Evolutionary conservation across 495 filamentous ascomycete genomes (phyloP).

Genomic region (Pseudomonodictys pantanalensis): DNA sequence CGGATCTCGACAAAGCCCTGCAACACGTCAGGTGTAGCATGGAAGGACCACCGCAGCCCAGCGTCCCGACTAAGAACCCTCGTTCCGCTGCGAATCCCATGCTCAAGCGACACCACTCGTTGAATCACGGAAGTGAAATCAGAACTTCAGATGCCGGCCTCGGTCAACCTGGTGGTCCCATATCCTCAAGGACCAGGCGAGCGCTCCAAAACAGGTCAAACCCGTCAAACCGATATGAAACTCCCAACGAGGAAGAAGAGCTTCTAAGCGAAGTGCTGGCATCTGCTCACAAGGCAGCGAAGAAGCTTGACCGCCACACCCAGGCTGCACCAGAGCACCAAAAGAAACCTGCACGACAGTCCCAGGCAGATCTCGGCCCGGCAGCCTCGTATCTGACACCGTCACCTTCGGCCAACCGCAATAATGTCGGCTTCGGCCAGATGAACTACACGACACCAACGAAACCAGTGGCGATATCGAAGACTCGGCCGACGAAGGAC

Average conservation of each 20-base stretch:
- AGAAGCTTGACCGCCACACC: slow-evolving; percentile 50
- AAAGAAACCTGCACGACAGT: slow-evolving; percentile 30
- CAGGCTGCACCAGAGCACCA: slow-evolving; percentile 44
- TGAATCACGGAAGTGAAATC: slow-evolving; percentile 64
- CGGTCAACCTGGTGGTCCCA: slow-evolving; percentile 56
- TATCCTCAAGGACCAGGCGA: slow-evolving; percentile 80
- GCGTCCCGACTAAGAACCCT: slow-evolving; percentile 28
- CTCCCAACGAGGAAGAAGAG: slow-evolving; percentile 95
- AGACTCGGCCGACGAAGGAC: slow-evolving; percentile 45
- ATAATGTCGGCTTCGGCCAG: slow-evolving; percentile 67
- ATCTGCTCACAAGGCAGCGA: slow-evolving; percentile 57
- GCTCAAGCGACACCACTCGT: slow-evolving; percentile 61
- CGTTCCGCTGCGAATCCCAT: slow-evolving; percentile 37
- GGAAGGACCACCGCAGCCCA: slow-evolving; percentile 51
- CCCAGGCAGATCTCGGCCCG: slow-evolving; percentile 24
- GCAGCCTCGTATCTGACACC: slow-evolving; percentile 88
- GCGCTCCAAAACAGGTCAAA: slow-evolving; percentile 73
- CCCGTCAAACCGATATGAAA: slow-evolving; percentile 78
- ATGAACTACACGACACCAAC: slow-evolving; percentile 47
- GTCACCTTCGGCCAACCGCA: slow-evolving; percentile 80
- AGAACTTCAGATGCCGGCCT: slow-evolving; percentile 62
- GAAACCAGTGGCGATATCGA: slow-evolving; percentile 60
- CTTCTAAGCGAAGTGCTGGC: slow-evolving; percentile 78
- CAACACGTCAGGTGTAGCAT: slow-evolving; percentile 65
- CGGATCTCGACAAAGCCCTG: slow-evolving; percentile 75